phyloP scores from a whole-genome alignment of 2,329 filamentous ascomycete species.

The Neophaeococcomyces mojaviensis region DNA sequence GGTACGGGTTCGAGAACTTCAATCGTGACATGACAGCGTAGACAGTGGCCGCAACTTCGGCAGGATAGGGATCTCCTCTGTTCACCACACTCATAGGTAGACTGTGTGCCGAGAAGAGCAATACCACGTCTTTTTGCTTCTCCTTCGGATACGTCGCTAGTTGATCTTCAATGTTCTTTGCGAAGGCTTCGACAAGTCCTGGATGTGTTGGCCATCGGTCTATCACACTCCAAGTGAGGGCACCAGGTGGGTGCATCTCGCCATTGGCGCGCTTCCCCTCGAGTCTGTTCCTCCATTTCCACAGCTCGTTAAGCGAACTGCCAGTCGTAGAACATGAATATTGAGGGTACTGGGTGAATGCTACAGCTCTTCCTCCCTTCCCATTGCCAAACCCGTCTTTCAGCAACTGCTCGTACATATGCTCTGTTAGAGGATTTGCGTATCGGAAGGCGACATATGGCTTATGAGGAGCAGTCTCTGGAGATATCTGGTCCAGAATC shows the following conservation, averaged over 20 bases:
- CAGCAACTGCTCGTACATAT: conserved; percentile 78
- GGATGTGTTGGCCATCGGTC: conserved; percentile 93
- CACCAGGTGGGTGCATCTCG: conserved; percentile 51
- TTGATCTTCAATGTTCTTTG: conserved; percentile 81
- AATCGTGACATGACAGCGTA: conserved; percentile 93
- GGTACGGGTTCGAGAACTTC: conserved; percentile 80
- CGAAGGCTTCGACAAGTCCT: conserved; percentile 85
- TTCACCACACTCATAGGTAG: conserved; percentile 97
- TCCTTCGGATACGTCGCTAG: conserved; percentile 78
- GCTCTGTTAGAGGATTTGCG: conserved; percentile 83
- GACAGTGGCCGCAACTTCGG: conserved; percentile 91
- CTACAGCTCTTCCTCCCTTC: conserved; percentile 84
- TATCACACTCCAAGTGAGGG: conserved; percentile 94
- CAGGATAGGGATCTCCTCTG: conserved; percentile 87
- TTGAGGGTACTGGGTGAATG: conserved; percentile 97
- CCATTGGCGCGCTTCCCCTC: conserved; percentile 63
- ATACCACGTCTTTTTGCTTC: conserved; percentile 67
- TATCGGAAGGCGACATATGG: conserved; percentile 98
- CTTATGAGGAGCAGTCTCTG: conserved; percentile 90
- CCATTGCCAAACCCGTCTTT: conserved; percentile 86
- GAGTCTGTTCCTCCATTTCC: conserved; percentile 85
- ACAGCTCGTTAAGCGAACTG: conserved; percentile 90
- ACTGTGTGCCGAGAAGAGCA: conserved; percentile 92
- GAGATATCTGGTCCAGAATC: conserved; percentile 80
- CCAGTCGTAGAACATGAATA: conserved; percentile 98